Evolutionary conservation across 2,329 filamentous ascomycete species (phyloP), one percentile per base, ranked within the genome.

Genomic region (Aspergillus uvarum): DNA sequence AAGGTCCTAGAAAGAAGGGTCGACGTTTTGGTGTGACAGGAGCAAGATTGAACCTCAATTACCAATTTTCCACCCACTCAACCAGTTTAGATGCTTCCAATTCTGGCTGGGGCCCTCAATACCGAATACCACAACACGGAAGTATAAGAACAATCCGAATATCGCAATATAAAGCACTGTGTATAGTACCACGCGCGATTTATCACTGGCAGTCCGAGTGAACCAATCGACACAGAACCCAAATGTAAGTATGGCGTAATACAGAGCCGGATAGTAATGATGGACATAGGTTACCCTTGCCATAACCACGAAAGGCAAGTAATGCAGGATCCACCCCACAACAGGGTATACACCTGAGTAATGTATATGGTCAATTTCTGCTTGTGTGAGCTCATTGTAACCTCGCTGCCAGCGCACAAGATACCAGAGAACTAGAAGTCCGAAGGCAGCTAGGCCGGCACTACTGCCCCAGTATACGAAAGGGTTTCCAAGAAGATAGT

Each of bases 251-350:
- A 99, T 96, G 69, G 95, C 93, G 76, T 98, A 99, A 82, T 98
- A 99, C 11, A 99, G 86, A 10, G 95, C 95, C 11, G 95, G 95
- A 77, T 98, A 99, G 83, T 99, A 99, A 81, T 99, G 95, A 77
- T 99, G 95, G 57, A 99, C 95, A 72, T 99, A 99, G 16, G 95
- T 99, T 62, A 99, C 95, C 83, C 95, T 91, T 11, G 92, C 95
- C 96, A 99, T 99, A 72, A 95, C 87, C 70, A 96, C 86, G 78
- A 98, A 99, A 0, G 95, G 95, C 63, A 96, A 80, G 76, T 97
- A 99, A 80, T 99, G 95, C 52, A 99, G 84, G 78, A 96, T 88
- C 95, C 95, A 99, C 63, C 95, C 95, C 58, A 95, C 84, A 59
- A 94, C 82, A 8, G 95, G 94, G 77, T 99, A 99, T 60, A 99